A percentile compares a stretch with the other conserved stretches of the same genome.
Evolutionary conservation across 1,284 basidiomycete genomes (phyloP).

Genomic region (Psilocybe mexicana): DNA sequence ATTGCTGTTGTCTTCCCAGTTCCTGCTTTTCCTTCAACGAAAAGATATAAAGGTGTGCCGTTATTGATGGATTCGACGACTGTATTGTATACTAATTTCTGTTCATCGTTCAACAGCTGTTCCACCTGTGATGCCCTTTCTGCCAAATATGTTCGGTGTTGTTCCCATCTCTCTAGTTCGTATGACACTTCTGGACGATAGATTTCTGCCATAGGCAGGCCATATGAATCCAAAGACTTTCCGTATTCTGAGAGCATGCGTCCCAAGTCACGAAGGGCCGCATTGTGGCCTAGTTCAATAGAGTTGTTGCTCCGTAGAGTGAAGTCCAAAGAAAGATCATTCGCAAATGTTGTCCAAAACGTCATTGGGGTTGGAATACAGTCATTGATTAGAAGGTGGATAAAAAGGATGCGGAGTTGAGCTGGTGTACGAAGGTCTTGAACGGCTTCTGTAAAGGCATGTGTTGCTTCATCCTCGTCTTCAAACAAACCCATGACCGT

Average conservation of each 20-base stretch:
- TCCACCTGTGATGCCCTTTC: slow-evolving; percentile 17
- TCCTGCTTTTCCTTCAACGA: slow-evolving; percentile 42
- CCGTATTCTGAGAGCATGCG: slow-evolving; percentile 13
- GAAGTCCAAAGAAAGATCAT: not conserved
- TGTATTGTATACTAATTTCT: not conserved
- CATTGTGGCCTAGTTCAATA: not conserved
- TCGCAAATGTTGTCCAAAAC: slow-evolving; percentile 28
- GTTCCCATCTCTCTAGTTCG: slow-evolving; percentile 30
- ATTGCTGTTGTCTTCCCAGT: slow-evolving; percentile 41
- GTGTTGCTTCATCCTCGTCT: slow-evolving; percentile 28
- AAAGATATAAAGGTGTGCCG: slow-evolving; percentile 23
- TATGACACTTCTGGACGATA: slow-evolving; percentile 28
- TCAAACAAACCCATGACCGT: slow-evolving; percentile 29
- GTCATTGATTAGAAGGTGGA: slow-evolving; percentile 34
- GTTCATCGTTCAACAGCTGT: not conserved
- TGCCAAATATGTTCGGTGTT: slow-evolving; percentile 16
- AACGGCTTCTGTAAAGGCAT: slow-evolving; percentile 34
- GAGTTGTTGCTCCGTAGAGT: not conserved
- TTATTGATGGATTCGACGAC: not conserved
- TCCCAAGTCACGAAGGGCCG: not conserved
- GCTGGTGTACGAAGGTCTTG: slow-evolving; percentile 29
- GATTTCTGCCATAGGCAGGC: slow-evolving; percentile 29
- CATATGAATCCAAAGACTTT: slow-evolving; percentile 20
- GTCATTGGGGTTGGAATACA: slow-evolving; percentile 25
- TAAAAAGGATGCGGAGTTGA: slow-evolving; percentile 36